Evolutionary conservation across 495 filamentous ascomycete genomes (phyloP), one percentile per base, ranked within the genome.

Genomic region (Xylaria flabelliformis): DNA sequence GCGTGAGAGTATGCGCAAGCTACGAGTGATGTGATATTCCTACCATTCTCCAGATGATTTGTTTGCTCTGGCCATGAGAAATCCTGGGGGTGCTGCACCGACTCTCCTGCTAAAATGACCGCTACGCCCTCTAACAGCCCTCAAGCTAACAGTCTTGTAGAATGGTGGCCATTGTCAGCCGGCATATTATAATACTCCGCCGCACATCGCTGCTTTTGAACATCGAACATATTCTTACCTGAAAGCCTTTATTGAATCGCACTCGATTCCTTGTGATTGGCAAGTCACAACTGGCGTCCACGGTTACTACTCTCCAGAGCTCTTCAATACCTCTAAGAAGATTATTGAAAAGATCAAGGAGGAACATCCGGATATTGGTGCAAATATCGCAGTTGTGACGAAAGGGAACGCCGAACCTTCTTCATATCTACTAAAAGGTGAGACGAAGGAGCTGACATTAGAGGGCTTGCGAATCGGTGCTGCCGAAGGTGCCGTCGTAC

Each of bases 81-180:
- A 29, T 29, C 26, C 26, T 29, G 26, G 26, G 26, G 26, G 26
- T 29, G 26, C 26, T 29, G 26, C 2, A 29, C 26, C 26, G 26
- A 29, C 26, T 29, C 26, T 29, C 26, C 26, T 29, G 26, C 26
- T 29, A 29, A 29, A 1, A 29, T 29, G 26, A 29, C 26, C 26
- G 26, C 26, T 29, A 1, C 26, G 26, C 26, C 26, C 26, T 29
- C 50, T 65, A 13, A 29, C 66, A 61, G 41, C 17, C 58, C 32
- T 62, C 59, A 44, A 63, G 36, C 36, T 63, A 63, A 63, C 59
- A 26, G 36, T 63, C 36, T 44, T 44, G 6, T 74, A 89, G 83
- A 94, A 94, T 77, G 91, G 92, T 63, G 92, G 92, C 4, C 91
- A 94, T 75, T 92, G 90, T 78, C 89, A 91, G 65, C 90, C 92